phyloP scores from a whole-genome alignment of 768 basidiomycete genomes.

The Leccinum sublutescens region DNA sequence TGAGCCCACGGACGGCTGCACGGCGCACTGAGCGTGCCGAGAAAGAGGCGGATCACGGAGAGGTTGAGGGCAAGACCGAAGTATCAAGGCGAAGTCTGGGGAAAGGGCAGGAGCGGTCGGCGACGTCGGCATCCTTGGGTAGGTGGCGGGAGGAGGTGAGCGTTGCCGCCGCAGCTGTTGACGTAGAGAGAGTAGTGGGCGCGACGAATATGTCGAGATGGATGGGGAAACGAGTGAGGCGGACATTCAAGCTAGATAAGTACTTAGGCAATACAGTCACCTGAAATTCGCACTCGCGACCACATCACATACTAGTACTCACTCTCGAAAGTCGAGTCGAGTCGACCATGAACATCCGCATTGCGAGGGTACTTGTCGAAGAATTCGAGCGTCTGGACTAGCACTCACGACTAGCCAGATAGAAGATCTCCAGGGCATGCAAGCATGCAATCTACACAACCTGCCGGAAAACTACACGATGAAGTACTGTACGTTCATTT shows the following conservation, averaged over 20 bases:
- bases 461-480: slow-evolving; percentile 90
- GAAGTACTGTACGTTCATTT: slow-evolving; percentile 59
- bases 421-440: slow-evolving; percentile 89
- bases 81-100: too few relatives aligned
- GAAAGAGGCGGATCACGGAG: too few relatives aligned
- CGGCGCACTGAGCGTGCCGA: slow-evolving; percentile 3
- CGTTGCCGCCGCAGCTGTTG: too few relatives aligned
- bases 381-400: not conserved
- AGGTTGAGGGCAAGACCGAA: too few relatives aligned
- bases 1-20: slow-evolving; percentile 19
- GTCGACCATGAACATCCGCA: slow-evolving; percentile 30
- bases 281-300: not conserved
- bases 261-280: not conserved
- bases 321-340: not conserved
- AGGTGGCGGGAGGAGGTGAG: too few relatives aligned
- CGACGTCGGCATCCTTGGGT: too few relatives aligned
- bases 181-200: too few relatives aligned
- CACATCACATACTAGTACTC: not conserved
- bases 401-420: slow-evolving; percentile 46
- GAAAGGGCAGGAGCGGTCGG: not conserved
- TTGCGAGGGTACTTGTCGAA: slow-evolving; percentile 26
- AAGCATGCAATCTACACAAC: slow-evolving; percentile 90
- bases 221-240: slow-evolving; percentile 26
- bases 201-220: slow-evolving; percentile 2
- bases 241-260: not conserved